Evolutionary conservation across 768 basidiomycete genomes (phyloP).

Genomic region (Obba rivulosa): DNA sequence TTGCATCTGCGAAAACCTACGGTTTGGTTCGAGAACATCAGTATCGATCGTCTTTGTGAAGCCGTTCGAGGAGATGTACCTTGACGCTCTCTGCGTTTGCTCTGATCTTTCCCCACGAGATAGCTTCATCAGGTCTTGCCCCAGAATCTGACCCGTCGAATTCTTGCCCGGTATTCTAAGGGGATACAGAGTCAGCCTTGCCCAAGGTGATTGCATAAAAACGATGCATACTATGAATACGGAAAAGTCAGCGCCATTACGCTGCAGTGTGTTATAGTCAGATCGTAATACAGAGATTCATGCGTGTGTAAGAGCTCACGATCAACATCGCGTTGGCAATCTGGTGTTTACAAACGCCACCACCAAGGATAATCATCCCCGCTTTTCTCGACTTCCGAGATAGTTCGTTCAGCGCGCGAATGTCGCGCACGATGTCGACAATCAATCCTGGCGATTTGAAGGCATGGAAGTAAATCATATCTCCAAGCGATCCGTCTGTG

Average conservation of each 20-base stretch:
- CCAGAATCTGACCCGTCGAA: slow-evolving; percentile 99
- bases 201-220: neutral
- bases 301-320: slow-evolving; percentile 40
- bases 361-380: slow-evolving; percentile 97
- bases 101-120: slow-evolving; percentile 98
- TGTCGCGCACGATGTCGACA: slow-evolving; percentile 93
- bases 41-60: too few species aligned
- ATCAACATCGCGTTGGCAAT: slow-evolving; percentile 99
- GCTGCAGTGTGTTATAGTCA: slow-evolving; percentile 38
- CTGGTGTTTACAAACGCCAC: slow-evolving; percentile 98
- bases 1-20: slow-evolving; percentile 91
- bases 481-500: slow-evolving; percentile 96
- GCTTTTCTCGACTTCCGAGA: slow-evolving; percentile 86
- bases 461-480: slow-evolving; percentile 99
- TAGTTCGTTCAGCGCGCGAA: slow-evolving; percentile 85
- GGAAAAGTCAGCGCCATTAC: slow-evolving; percentile 96
- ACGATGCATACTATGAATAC: slow-evolving; percentile 76
- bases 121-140: slow-evolving; percentile 93
- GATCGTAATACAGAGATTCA: neutral
- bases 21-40: neutral
- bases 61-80: slow-evolving; percentile 37
- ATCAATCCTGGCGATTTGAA: slow-evolving; percentile 81
- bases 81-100: slow-evolving; percentile 80
- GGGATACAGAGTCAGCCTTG: neutral
- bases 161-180: slow-evolving; percentile 95